Percentiles rank a stretch among this genome's conserved stretches.
phyloP scores from a whole-genome alignment of 2,329 filamentous ascomycete species.

The Diaporthe velutina region DNA sequence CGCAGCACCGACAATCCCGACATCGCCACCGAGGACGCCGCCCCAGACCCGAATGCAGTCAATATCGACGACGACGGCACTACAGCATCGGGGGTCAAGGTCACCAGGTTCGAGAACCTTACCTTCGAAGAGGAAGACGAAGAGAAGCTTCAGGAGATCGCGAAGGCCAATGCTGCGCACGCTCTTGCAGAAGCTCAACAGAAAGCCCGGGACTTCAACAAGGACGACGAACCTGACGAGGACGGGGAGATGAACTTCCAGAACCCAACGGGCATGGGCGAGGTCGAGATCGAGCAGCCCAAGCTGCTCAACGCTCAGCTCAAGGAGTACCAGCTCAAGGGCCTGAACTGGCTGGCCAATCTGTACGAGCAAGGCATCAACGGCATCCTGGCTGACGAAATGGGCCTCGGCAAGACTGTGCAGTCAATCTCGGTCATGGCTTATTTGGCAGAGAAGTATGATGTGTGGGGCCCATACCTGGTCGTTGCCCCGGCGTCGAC shows the following conservation, averaged over 20 bases:
- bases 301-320: conserved; percentile 93
- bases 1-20: conserved; percentile 87
- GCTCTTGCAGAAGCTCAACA: conserved; percentile 95
- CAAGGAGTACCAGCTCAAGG: conserved; percentile 99
- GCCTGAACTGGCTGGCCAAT: conserved; percentile 99
- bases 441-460: conserved; percentile 95
- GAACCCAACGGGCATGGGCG: conserved; percentile 94
- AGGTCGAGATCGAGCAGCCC: conserved; percentile 93
- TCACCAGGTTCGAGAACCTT: conserved; percentile 93
- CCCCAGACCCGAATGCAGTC: conserved; percentile 55
- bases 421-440: conserved; percentile 99
- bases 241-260: conserved; percentile 99
- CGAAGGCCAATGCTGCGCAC: conserved; percentile 95
- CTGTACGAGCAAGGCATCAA: conserved; percentile 99
- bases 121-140: conserved; percentile 98
- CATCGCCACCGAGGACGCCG: conserved; percentile 66
- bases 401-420: conserved; percentile 99
- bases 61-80: conserved; percentile 67
- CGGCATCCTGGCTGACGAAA: conserved; percentile 97
- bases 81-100: conserved; percentile 69
- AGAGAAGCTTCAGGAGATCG: conserved; percentile 81
- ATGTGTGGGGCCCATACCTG: conserved; percentile 97
- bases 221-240: conserved; percentile 79
- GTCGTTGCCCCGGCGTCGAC: conserved; percentile 97
- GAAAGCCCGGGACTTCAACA: conserved; percentile 93